Percentiles rank a stretch among this genome's conserved stretches.
phyloP scores from a whole-genome alignment of 495 filamentous ascomycete genomes.

The Cudoniella acicularis region DNA sequence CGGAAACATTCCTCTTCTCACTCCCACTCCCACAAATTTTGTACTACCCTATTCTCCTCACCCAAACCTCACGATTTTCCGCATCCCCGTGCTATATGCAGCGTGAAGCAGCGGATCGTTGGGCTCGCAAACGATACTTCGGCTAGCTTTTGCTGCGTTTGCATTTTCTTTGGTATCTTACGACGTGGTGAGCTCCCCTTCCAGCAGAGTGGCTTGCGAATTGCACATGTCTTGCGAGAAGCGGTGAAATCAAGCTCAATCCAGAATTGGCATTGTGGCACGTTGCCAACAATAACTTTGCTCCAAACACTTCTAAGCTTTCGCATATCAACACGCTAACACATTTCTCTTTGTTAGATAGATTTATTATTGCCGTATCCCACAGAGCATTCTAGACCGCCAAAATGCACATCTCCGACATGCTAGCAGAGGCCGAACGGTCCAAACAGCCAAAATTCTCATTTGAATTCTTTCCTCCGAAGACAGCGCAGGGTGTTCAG shows the following conservation, averaged over 20 bases:
- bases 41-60: background rate
- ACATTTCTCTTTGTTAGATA: background rate
- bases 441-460: slow-evolving; percentile 83
- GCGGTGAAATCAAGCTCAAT: background rate
- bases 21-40: background rate
- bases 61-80: background rate
- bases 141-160: slow-evolving; percentile 30
- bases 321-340: background rate
- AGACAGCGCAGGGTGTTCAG: slow-evolving; percentile 97
- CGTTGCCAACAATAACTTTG: background rate
- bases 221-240: background rate
- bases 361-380: background rate
- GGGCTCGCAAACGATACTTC: slow-evolving; percentile 42
- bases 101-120: slow-evolving; percentile 39
- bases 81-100: slow-evolving; percentile 35
- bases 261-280: background rate
- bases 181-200: background rate
- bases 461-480: slow-evolving; percentile 99
- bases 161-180: background rate
- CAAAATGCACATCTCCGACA: slow-evolving; percentile 83
- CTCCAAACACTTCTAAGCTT: background rate
- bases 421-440: slow-evolving; percentile 77
- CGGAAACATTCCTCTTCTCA: background rate
- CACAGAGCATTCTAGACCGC: slow-evolving; percentile 1
- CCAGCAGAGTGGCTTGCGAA: too few species aligned